Base-by-base conservation (phyloP, 441 rosid genomes). In the Populus tomentosa region DNA sequence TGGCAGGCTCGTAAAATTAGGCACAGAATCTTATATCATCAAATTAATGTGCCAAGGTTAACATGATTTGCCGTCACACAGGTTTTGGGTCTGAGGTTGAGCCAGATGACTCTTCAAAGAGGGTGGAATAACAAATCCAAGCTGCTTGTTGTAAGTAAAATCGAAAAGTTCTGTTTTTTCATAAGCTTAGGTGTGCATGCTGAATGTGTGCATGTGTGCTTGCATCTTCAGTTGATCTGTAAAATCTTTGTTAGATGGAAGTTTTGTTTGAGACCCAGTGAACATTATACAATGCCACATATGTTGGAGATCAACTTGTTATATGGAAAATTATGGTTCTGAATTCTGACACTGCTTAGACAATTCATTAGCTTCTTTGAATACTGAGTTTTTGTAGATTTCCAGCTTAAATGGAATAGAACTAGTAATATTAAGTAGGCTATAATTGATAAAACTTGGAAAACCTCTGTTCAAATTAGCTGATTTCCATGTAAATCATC, bases 101-200 rank as follows among this genome's bases (percentile, higher is more conserved):
- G 97, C 86, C 99, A 95, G 87, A 95, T 95, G 99, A 92, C 99
- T 61, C 99, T 94, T 73, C 98, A 91, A 82, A 91, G 97, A 85
- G 98, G 99, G 36, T 94, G 99, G 98, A 94, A 92, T 83, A 94
- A 95, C 92, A 95, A 95, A 87, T 95, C 98, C 1, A 95, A 95
- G 30, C 30, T 28, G 30, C 30, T 26, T 26, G 26, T 26, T 26
- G 26, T 26, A 26, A 26, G 26, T 26, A 26, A 20, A 40, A 66
- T 74, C 7, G 26, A 56, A 11, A 66, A 6, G 18, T 20, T 74
- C 56, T 13, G 18, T 13, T 32, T 70, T 24, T 73, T 30, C 32
- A 9, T 10, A 24, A 68, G 23, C 36, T 7, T 50, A 1, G 20
- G 46, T 13, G 1, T 35, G 23, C 56, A 53, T 62, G 68, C 6